These are phyloP conservation scores for Hymenoscyphus fructigenus DNA, from an alignment of 2,329 filamentous ascomycete genomes.

Conservation along the genomic window DNA sequence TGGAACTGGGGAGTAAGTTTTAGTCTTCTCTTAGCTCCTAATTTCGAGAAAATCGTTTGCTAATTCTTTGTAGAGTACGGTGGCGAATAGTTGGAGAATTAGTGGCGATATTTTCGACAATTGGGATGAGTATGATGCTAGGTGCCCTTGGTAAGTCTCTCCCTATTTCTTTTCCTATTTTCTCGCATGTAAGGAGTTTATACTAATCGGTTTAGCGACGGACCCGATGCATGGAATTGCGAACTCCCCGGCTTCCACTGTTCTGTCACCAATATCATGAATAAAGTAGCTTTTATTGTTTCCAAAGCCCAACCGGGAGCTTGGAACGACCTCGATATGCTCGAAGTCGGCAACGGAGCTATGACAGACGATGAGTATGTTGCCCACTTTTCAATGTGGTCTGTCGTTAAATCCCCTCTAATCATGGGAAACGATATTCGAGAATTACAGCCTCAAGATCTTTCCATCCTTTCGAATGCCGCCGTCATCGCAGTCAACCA, in stretches of 20 bases:
- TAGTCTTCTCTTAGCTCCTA: no score
- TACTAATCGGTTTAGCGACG: slow-evolving; percentile 34
- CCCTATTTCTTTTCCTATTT: neutral
- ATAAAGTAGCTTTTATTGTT: slow-evolving; percentile 33
- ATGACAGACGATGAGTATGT: slow-evolving; percentile 40
- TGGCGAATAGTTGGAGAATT: slow-evolving; percentile 41
- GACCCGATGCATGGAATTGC: slow-evolving; percentile 38
- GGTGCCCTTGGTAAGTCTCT: slow-evolving; percentile 35
- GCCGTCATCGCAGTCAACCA: slow-evolving; percentile 47
- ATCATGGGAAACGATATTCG: slow-evolving; percentile 37
- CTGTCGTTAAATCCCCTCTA: slow-evolving; percentile 32
- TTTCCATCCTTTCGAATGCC: slow-evolving; percentile 42
- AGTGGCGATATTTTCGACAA: slow-evolving; percentile 40
- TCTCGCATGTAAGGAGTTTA: neutral
- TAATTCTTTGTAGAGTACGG: slow-evolving; percentile 3
- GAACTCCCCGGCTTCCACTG: slow-evolving; percentile 33
- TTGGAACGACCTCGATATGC: slow-evolving; percentile 38
- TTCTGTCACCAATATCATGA: slow-evolving; percentile 34
- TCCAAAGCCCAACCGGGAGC: slow-evolving; percentile 34
- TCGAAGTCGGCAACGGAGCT: slow-evolving; percentile 40
- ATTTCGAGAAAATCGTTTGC: no score
- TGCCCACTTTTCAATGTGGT: slow-evolving; percentile 23
- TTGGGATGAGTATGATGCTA: slow-evolving; percentile 42
- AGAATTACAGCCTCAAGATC: slow-evolving; percentile 35
- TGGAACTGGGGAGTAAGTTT: slow-evolving; percentile 37